These are phyloP conservation scores for Sporobolomyces pararoseus DNA, from an alignment of 768 basidiomycete species.

Conservation along the genomic window DNA sequence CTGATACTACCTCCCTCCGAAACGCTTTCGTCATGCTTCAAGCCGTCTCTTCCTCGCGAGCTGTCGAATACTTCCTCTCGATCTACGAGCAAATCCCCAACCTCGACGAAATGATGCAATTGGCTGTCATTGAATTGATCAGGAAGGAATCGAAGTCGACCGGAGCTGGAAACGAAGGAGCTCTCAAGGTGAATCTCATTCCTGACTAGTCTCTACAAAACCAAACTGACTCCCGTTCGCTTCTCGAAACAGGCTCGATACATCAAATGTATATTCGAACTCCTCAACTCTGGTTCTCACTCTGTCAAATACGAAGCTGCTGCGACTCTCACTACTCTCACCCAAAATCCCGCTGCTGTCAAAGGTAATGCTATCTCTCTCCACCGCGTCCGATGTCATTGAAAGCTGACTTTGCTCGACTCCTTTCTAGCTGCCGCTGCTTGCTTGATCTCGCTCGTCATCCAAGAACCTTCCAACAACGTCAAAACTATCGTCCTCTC, in stretches of 20 bases:
- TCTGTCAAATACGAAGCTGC: constrained; percentile 98
- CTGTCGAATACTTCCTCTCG: constrained; percentile 82
- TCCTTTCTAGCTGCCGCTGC: constrained; percentile 69
- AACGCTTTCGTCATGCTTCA: constrained; percentile 96
- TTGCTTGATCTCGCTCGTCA: constrained; percentile 78
- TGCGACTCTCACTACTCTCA: constrained; percentile 84
- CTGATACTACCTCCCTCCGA: constrained; percentile 90
- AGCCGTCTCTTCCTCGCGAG: constrained; percentile 70
- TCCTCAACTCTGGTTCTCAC: constrained; percentile 80
- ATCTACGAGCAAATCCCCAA: constrained; percentile 76
- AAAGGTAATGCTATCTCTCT: constrained; percentile 61
- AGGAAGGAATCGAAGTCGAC: constrained; percentile 72
- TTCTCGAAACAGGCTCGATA: constrained; percentile 76
- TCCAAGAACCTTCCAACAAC: constrained; percentile 97
- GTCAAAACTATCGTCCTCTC: constrained; percentile 96
- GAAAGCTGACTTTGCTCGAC: background rate
- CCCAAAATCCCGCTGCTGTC: constrained; percentile 90
- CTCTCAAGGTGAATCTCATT: constrained; percentile 64
- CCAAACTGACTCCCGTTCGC: background rate
- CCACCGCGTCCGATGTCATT: background rate
- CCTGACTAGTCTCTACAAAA: background rate
- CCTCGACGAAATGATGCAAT: constrained; percentile 89
- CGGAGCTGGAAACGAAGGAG: constrained; percentile 56
- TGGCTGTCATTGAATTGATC: constrained; percentile 91
- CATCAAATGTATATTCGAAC: constrained; percentile 87